phyloP scores from a whole-genome alignment of 805 yeast species.

The Kazachstania africana region DNA sequence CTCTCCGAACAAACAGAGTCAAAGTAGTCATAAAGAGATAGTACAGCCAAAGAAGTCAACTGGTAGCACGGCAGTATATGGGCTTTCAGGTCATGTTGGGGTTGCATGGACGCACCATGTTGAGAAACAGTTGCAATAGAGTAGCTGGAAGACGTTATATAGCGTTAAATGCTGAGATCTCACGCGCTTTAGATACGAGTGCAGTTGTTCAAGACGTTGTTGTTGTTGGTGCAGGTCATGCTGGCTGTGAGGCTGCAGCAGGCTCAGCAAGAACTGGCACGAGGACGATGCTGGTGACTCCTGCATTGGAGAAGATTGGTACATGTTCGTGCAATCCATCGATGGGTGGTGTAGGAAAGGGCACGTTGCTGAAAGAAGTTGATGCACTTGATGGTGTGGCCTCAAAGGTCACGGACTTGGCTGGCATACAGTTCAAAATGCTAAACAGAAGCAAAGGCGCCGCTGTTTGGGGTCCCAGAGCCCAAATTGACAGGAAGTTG shows the following conservation, averaged over 20 bases:
- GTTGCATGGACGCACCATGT: no score
- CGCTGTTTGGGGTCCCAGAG: conserved; percentile 99
- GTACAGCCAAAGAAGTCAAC: no score
- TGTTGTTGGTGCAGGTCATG: conserved; percentile 97
- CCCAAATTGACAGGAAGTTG: conserved; percentile 82
- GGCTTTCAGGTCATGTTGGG: no score
- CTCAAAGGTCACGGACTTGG: conserved; percentile 73
- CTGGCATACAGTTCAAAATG: conserved; percentile 86
- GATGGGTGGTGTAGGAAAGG: conserved; percentile 98
- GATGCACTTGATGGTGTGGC: conserved; percentile 96
- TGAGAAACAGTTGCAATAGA: no score
- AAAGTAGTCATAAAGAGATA: no score
- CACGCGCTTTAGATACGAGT: background rate
- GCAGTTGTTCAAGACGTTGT: conserved; percentile 50
- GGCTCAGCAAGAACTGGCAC: conserved; percentile 84
- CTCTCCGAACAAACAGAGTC: no score
- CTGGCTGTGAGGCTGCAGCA: conserved; percentile 95
- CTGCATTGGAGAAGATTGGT: conserved; percentile 64
- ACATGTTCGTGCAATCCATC: conserved; percentile 96
- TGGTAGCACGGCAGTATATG: no score
- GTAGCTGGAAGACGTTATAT: no score
- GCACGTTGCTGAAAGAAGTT: conserved; percentile 80
- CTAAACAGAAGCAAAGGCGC: conserved; percentile 74
- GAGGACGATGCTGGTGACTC: conserved; percentile 50
- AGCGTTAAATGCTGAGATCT: background rate